These are phyloP conservation scores for Teunomyces pallodes DNA, from an alignment of 805 yeast species.

Conservation along the genomic window DNA sequence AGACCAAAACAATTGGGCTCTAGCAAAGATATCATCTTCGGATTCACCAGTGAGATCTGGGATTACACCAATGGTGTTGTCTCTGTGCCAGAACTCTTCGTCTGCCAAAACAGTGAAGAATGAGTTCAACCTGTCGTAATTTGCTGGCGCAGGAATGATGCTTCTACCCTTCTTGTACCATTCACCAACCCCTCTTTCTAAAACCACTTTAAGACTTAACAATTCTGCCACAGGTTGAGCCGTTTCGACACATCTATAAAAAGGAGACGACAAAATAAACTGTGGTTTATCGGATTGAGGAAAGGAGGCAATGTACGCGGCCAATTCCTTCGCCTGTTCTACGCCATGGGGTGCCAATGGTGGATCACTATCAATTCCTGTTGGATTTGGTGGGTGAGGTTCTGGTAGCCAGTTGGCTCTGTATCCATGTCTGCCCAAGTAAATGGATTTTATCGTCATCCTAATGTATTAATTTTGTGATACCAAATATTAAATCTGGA, in stretches of 20 bases:
- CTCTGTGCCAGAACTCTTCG: conserved; percentile 35
- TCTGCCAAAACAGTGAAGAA: conserved; percentile 48
- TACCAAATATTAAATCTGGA: too few species aligned
- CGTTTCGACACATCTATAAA: conserved; percentile 87
- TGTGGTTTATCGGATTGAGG: conserved; percentile 60
- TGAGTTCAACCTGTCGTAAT: conserved; percentile 42
- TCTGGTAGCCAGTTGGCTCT: conserved; percentile 78
- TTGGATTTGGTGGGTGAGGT: conserved; percentile 78
- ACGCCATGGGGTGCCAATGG: conserved; percentile 85
- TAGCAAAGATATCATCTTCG: conserved; percentile 60
- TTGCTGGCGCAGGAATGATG: conserved; percentile 69
- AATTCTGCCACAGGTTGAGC: conserved; percentile 63
- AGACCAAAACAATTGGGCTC: conserved; percentile 57
- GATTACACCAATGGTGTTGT: conserved; percentile 53
- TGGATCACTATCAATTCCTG: conserved; percentile 89
- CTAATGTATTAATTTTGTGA: neutral
- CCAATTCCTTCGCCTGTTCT: conserved; percentile 81
- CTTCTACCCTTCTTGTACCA: conserved; percentile 78
- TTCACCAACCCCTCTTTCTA: conserved; percentile 88
- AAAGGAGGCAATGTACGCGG: conserved; percentile 46
- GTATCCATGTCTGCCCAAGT: conserved; percentile 83
- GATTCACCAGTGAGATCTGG: conserved; percentile 76
- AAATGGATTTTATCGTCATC: conserved; percentile 53
- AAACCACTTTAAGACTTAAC: conserved; percentile 54
- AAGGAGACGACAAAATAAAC: conserved; percentile 75